Evolutionary conservation across 2,329 filamentous ascomycete genomes (phyloP), one percentile per base, ranked within the genome.

Genomic region (Grosmannia clavigera): DNA sequence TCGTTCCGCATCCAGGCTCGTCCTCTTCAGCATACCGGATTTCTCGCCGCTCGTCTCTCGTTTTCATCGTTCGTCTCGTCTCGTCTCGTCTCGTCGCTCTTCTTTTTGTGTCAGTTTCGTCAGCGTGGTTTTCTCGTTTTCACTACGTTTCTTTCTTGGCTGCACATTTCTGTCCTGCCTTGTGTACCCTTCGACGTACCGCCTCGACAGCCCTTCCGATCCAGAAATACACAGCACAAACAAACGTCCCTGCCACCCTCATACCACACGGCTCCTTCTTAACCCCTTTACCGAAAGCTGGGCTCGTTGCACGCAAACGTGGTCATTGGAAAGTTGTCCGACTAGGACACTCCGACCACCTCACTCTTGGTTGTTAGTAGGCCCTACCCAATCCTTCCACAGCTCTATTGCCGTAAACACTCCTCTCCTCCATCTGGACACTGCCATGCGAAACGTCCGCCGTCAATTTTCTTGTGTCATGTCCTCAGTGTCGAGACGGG

Each of bases 271-370:
- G 48, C 48, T 51, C 16, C 25, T 53, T 12, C 9, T 27, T 19
- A n/a, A 40, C 16, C 25, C 31, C 53, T 38, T 57, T 31, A 31
- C 59, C 60, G 61, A 55, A 64, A 57, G 59, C 40, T 25, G 31
- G 50, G 59, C 16, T 27, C 46, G 57, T 55, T 57, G 27, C 57
- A 64, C 54, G 22, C 58, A 35, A 64, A 52, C 53, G 58, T 58
- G 58, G 57, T 33, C 57, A 56, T 60, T 43, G 61, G 58, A 58
- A 61, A 52, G 16, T 48, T 61, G 61, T 60, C 61, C 54, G 43
- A 62, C 62, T 19, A 48, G 22, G 55, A 50, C n/a, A 33, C 38
- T 14, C 35, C n/a, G 55, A 52, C 55, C 31, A 31, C 31, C 53
- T 56, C 27, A 53, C 43, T 51, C 43, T 51, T 54, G 53, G 57